Evolutionary conservation across 305 asterid species (phyloP).

Genomic region (Rubia balearica): DNA sequence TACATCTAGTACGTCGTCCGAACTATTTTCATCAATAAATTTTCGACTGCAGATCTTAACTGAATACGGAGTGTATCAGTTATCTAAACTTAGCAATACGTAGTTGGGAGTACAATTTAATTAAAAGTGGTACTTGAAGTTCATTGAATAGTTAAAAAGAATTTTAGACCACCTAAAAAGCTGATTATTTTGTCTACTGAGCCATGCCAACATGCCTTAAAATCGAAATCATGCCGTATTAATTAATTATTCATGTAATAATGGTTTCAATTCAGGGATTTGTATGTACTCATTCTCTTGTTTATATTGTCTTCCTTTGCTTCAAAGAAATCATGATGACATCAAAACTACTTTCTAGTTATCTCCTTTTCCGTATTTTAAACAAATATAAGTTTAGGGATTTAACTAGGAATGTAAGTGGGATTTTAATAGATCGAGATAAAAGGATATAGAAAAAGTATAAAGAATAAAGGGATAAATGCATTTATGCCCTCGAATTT

Average conservation of each 20-base stretch:
- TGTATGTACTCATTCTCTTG: neutral
- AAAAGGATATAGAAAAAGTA: too few relatives aligned
- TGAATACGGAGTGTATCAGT: too few relatives aligned
- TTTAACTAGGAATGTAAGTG: neutral
- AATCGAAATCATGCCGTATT: neutral
- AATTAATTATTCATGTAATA: neutral
- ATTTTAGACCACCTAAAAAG: neutral
- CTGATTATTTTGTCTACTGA: conserved; percentile 5
- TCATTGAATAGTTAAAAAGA: neutral
- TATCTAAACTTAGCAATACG: neutral
- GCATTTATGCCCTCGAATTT: too few relatives aligned
- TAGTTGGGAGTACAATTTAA: neutral
- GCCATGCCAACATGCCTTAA: neutral
- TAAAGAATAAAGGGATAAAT: too few relatives aligned
- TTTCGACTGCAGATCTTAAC: too few relatives aligned
- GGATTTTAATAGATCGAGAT: neutral
- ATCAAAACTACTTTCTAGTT: neutral
- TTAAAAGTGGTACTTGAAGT: neutral
- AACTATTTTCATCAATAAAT: too few relatives aligned
- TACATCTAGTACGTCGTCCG: too few relatives aligned
- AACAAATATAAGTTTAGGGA: neutral
- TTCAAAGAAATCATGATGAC: neutral
- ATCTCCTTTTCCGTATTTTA: neutral
- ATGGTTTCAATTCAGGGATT: neutral
- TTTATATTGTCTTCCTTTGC: neutral